These are phyloP conservation scores for Dunaliella primolecta DNA, from an alignment of 139 green algal species.

Conservation along the genomic window DNA sequence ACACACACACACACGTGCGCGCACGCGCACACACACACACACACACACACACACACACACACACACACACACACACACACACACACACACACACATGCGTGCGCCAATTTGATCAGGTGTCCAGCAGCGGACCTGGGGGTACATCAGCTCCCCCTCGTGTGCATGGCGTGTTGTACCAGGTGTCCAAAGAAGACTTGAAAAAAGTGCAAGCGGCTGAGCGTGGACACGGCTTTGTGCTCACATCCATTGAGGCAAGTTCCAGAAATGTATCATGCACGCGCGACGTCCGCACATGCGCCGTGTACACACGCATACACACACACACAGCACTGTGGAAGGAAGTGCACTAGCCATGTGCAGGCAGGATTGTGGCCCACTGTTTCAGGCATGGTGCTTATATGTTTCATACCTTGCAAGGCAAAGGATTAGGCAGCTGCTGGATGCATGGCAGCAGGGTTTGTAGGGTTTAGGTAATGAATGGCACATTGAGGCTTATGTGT, in stretches of 20 bases:
- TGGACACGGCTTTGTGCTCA: slow-evolving; percentile 41
- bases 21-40: neutral
- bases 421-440: too few relatives aligned
- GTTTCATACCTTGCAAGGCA: too few relatives aligned
- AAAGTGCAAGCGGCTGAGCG: slow-evolving; percentile 26
- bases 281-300: too few relatives aligned
- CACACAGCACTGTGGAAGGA: too few relatives aligned
- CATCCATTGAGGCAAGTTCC: slow-evolving; percentile 34
- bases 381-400: too few relatives aligned
- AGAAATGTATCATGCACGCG: neutral
- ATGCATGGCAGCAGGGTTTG: too few relatives aligned
- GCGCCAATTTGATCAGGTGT: too few relatives aligned
- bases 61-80: neutral
- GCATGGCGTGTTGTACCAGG: slow-evolving; percentile 48
- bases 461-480: too few relatives aligned
- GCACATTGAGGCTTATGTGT: too few relatives aligned
- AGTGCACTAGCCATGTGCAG: too few relatives aligned
- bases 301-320: too few relatives aligned
- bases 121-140: neutral
- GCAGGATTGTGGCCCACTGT: too few relatives aligned
- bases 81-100: neutral
- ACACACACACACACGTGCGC: neutral
- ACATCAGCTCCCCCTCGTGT: slow-evolving; percentile 8
- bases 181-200: slow-evolving; percentile 27
- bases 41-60: neutral